These are phyloP conservation scores for Hapsidospora chrysogenum DNA, from an alignment of 495 filamentous ascomycete genomes.

Conservation along the genomic window DNA sequence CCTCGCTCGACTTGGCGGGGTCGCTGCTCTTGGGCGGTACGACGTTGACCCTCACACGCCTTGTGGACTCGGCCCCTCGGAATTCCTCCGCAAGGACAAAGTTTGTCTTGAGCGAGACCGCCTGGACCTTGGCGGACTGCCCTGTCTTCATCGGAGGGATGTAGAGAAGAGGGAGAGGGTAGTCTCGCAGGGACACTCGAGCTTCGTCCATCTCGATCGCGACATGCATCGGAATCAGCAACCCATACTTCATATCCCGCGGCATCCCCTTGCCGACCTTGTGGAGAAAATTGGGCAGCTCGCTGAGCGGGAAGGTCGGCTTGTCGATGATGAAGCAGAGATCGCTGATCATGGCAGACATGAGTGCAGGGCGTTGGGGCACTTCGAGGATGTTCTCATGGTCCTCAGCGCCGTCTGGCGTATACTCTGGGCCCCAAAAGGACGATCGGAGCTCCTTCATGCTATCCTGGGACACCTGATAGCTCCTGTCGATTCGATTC, in stretches of 20 bases:
- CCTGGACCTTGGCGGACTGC: conserved; percentile 65
- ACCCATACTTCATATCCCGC: conserved; percentile 68
- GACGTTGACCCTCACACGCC: conserved; percentile 70
- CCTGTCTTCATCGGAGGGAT: conserved; percentile 66
- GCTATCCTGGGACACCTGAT: conserved; percentile 47
- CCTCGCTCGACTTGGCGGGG: conserved; percentile 24
- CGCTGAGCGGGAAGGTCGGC: conserved; percentile 69
- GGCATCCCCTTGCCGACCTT: conserved; percentile 92
- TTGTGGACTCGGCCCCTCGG: conserved; percentile 55
- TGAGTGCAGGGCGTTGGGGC: conserved; percentile 69
- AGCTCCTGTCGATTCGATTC: conserved; percentile 64
- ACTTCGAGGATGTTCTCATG: conserved; percentile 75
- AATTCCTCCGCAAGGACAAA: conserved; percentile 96
- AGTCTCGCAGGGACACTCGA: conserved; percentile 70
- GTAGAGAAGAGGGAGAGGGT: conserved; percentile 83
- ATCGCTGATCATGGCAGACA: conserved; percentile 69
- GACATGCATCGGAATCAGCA: conserved; percentile 80
- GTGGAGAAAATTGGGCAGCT: conserved; percentile 70
- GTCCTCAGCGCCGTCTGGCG: conserved; percentile 65
- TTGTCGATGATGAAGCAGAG: conserved; percentile 79
- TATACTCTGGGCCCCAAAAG: conserved; percentile 71
- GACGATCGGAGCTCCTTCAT: conserved; percentile 65
- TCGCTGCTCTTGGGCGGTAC: conserved; percentile 44
- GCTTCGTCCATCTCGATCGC: conserved; percentile 87
- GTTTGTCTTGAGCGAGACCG: conserved; percentile 72